Evolutionary conservation across 2,329 filamentous ascomycete genomes (phyloP).

Genomic region (Fusarium odoratissimum): DNA sequence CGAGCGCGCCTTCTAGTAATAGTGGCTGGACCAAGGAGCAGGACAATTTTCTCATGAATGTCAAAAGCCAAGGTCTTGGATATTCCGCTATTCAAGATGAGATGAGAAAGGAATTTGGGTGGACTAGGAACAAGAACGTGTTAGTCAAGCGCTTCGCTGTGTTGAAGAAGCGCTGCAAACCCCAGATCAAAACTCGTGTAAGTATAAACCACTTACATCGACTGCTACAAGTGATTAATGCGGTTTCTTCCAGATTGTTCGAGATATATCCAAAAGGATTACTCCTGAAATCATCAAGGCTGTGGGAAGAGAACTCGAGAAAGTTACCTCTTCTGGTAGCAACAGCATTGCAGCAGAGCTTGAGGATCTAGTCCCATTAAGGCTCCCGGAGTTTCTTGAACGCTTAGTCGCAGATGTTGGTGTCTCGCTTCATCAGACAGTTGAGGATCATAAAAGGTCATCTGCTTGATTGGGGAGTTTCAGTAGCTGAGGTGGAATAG

Average conservation of each 20-base stretch:
- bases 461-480: not conserved
- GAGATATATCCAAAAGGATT: not conserved
- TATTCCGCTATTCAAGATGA: not conserved
- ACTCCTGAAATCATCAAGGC: not conserved
- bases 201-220: accelerated
- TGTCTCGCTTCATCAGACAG: not conserved
- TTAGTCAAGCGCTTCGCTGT: not conserved
- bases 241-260: too few relatives aligned
- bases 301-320: not conserved
- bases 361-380: not conserved
- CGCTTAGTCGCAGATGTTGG: not conserved
- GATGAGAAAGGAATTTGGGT: not conserved
- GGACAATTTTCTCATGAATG: not conserved
- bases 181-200: not conserved
- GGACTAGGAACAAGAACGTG: not conserved
- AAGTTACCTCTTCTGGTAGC: not conserved
- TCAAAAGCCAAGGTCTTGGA: not conserved
- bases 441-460: not conserved
- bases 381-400: not conserved
- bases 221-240: not conserved
- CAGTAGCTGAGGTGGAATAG: accelerated
- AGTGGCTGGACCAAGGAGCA: not conserved
- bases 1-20: accelerated
- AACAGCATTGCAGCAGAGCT: not conserved
- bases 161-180: not conserved